These are phyloP conservation scores for Ceratocystis papillata DNA, from an alignment of 2,329 filamentous ascomycete species.

Conservation along the genomic window DNA sequence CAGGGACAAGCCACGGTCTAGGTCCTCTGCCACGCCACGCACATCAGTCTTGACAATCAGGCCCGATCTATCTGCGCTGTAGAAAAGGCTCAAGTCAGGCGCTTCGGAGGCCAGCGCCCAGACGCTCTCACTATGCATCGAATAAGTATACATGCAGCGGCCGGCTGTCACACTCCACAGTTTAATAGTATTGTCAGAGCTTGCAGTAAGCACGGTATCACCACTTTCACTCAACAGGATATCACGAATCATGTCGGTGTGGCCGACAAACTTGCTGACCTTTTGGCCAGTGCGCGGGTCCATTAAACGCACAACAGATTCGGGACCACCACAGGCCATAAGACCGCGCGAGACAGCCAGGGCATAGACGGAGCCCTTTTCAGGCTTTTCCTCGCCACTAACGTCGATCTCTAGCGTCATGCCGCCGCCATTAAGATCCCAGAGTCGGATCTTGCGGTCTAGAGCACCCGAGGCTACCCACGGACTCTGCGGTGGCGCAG, in stretches of 20 bases:
- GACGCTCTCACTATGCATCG: slow-evolving; percentile 97
- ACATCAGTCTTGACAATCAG: slow-evolving; percentile 95
- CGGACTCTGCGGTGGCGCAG: slow-evolving; percentile 53
- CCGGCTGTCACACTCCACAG: slow-evolving; percentile 94
- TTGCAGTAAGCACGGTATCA: slow-evolving; percentile 85
- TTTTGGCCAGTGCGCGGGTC: slow-evolving; percentile 79
- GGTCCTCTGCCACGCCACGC: slow-evolving; percentile 50
- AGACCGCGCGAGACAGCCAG: slow-evolving; percentile 69
- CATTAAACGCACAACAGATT: slow-evolving; percentile 87
- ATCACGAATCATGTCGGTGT: slow-evolving; percentile 86
- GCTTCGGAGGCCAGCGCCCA: slow-evolving; percentile 91
- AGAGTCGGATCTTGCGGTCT: slow-evolving; percentile 82
- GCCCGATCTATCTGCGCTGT: slow-evolving; percentile 86
- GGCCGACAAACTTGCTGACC: slow-evolving; percentile 92
- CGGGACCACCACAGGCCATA: slow-evolving; percentile 83
- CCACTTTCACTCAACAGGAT: slow-evolving; percentile 82
- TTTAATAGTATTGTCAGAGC: slow-evolving; percentile 94
- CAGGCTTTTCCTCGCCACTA: slow-evolving; percentile 66
- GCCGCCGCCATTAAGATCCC: slow-evolving; percentile 82
- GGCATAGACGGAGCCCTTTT: slow-evolving; percentile 94
- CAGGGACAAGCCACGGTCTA: slow-evolving; percentile 81
- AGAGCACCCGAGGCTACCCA: slow-evolving; percentile 94
- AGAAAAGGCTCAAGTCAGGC: slow-evolving; percentile 77
- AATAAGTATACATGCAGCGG: slow-evolving; percentile 93
- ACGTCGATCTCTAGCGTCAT: slow-evolving; percentile 80